Base-by-base conservation (phyloP, 495 filamentous ascomycete species). In the Podospora pseudopauciseta region DNA sequence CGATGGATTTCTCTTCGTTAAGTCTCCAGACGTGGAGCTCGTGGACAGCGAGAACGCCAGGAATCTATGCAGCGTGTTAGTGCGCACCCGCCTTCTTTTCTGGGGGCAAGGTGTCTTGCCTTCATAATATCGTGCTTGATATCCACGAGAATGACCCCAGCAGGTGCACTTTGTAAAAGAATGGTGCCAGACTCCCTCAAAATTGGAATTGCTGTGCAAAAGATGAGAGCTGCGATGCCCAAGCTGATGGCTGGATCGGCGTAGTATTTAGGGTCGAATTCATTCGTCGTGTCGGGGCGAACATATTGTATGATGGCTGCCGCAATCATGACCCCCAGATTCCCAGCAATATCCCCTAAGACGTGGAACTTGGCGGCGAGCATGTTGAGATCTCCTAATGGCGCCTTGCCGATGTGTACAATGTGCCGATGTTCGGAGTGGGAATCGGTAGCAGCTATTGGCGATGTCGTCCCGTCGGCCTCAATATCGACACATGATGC, bases 21-120 rank as follows among this genome's bases (percentile, higher is more conserved):
- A 98, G 85, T 64, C 94, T 91, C 94, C 94, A 98, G 63, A 97
- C 91, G 74, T 98, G 94, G 19, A 97, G 81, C 72, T 98, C 93
- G 77, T 97, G 94, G 55, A 94, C 91, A 32, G 89, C 89, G 61
- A 90, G 80, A 63, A 97, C 86, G 64, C 94, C 94, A 1, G 88
- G 89, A 28, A 97, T 89, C 69, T 88, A 64, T 44, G 4, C 9
- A 3, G 18, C 6, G 1, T 26, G 23, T 53, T 5, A 20, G 13
- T 39, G 62, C 23, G 70, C 19, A n/a, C 23, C 20, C 16, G 44
- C 26, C 23, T 20, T 23, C 18, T 11, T 49, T 13, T 56, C 5
- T 19, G 23, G 55, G 20, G 39, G 11, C n/a, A 54, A 7, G 15
- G 19, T 11, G 13, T 15, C 68, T 16, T 75, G 82, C 82, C 78